phyloP scores from a whole-genome alignment of 352 stramenopile genomes.

The Peronospora destructor region DNA sequence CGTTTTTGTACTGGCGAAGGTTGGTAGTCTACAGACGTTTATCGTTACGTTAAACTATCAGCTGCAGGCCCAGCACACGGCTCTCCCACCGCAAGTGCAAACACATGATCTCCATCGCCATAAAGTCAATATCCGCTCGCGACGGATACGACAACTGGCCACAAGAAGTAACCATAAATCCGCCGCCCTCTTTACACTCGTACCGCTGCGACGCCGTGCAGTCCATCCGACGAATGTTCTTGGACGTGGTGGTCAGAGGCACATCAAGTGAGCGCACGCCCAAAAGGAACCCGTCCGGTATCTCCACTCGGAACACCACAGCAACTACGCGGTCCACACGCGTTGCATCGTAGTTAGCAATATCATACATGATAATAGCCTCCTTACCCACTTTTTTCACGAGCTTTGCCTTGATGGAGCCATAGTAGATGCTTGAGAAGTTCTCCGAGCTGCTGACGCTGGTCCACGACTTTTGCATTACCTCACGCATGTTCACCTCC shows the following conservation, averaged over 20 bases:
- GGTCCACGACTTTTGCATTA: constrained; percentile 26
- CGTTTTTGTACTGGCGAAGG: constrained; percentile 3
- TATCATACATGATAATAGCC: constrained; percentile 30
- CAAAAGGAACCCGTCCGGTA: constrained; percentile 28
- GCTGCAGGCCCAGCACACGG: constrained; percentile 14
- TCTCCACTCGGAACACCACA: constrained; percentile 24
- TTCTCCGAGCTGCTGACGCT: constrained; percentile 27
- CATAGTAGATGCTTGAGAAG: constrained; percentile 30
- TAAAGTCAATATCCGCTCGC: constrained; percentile 26
- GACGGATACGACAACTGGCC: constrained; percentile 27
- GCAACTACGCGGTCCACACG: constrained; percentile 31
- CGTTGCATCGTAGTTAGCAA: constrained; percentile 26
- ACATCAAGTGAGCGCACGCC: constrained; percentile 26
- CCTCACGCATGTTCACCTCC: constrained; percentile 25
- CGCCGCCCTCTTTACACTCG: constrained; percentile 20
- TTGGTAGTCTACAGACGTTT: background rate
- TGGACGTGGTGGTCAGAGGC: background rate
- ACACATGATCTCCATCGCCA: constrained; percentile 33
- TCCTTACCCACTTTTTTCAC: constrained; percentile 29
- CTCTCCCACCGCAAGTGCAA: constrained; percentile 36
- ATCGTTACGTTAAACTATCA: constrained; percentile 15
- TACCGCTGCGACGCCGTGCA: constrained; percentile 31
- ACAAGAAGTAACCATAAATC: constrained; percentile 24
- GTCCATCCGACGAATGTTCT: constrained; percentile 23
- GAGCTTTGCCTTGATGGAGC: constrained; percentile 26